These are phyloP conservation scores for Lactifluus echinatus DNA, from an alignment of 768 basidiomycete genomes.

Conservation along the genomic window DNA sequence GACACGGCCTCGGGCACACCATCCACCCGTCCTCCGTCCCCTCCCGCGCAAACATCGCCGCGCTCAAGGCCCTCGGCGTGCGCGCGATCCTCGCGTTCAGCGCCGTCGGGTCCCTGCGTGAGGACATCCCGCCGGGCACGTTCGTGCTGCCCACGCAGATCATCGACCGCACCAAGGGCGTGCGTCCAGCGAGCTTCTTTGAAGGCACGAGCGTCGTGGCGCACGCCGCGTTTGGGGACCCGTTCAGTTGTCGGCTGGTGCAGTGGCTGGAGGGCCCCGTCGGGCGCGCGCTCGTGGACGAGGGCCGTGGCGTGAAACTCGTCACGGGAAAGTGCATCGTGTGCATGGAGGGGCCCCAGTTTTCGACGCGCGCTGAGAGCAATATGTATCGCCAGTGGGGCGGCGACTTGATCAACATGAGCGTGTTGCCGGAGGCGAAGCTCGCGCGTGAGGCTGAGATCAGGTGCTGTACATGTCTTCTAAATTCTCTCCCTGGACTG, in stretches of 20 bases:
- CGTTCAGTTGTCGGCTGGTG: slow-evolving; percentile 61
- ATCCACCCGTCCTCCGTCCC: slow-evolving; percentile 78
- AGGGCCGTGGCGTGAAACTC: slow-evolving; percentile 54
- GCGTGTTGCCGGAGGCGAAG: slow-evolving; percentile 93
- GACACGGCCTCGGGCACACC: slow-evolving; percentile 79
- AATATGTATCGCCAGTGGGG: slow-evolving; percentile 91
- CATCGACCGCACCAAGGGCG: slow-evolving; percentile 93
- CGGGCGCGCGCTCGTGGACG: slow-evolving; percentile 47
- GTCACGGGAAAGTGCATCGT: slow-evolving; percentile 82
- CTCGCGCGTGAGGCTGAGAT: slow-evolving; percentile 92
- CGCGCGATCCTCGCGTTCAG: slow-evolving; percentile 88
- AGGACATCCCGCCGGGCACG: slow-evolving; percentile 86
- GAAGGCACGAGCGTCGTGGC: slow-evolving; percentile 75
- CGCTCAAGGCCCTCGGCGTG: slow-evolving; percentile 86
- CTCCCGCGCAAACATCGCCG: slow-evolving; percentile 87
- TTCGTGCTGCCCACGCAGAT: slow-evolving; percentile 86
- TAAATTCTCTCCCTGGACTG: not conserved
- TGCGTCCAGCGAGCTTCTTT: slow-evolving; percentile 86
- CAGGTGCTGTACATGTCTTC: slow-evolving; percentile 48
- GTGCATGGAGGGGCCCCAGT: slow-evolving; percentile 97
- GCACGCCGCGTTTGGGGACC: slow-evolving; percentile 91
- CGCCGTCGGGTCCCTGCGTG: slow-evolving; percentile 89
- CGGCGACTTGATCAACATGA: slow-evolving; percentile 95
- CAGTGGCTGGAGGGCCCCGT: slow-evolving; percentile 61
- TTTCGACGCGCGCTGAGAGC: slow-evolving; percentile 97